Base-by-base conservation (phyloP, 129 eudicot species). In the Kitagawia praeruptora region DNA sequence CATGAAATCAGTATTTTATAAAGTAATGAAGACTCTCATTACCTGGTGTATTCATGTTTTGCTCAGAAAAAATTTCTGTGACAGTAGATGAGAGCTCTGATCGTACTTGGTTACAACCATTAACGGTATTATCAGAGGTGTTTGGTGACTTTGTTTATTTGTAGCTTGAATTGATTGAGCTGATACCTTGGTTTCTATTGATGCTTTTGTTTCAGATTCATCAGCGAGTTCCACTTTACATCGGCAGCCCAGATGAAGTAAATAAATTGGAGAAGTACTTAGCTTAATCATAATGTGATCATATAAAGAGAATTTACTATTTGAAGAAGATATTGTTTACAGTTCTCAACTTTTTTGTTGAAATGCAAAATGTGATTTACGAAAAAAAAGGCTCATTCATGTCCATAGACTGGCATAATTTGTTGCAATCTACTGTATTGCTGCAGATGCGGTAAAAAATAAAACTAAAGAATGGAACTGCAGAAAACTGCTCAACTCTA, bases 221-320 rank as follows among this genome's bases (percentile, higher is more conserved):
- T 89, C 98, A 95, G 81, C 86, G 98, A 58, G 90, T 92, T 80
- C 97, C 97, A 8, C 81, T 95, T 76, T 95, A 84, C 87, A 90
- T 92, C 67, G 97, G 97, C 80, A 95, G 98, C 77, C 80, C 81
- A 74, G 98, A 95, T 40, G 98, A 95, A 80, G 97, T 95, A 74
- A 96, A 95, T 31, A 95, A 92, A 75, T 69, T 95, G 89, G 97
- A 95, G 88, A 90, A 31, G 34, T 31, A 31, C 34, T 31, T 31
- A 1, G 34, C 34, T 31, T 31, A 31, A 31, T 31, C 34, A 1
- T 31, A 31, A 31, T 31, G 34, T 31, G 34, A 31, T 31, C 34
- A 31, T 31, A 31, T 31, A 31, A 31, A 31, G 34, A 31, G 34
- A 31, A 31, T 31, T 31, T 31, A 31, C 34, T 31, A 31, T 31